A percentile compares a stretch with the other conserved stretches of the same genome.
phyloP scores from a whole-genome alignment of 495 filamentous ascomycete genomes.

The Neurospora hispaniola region DNA sequence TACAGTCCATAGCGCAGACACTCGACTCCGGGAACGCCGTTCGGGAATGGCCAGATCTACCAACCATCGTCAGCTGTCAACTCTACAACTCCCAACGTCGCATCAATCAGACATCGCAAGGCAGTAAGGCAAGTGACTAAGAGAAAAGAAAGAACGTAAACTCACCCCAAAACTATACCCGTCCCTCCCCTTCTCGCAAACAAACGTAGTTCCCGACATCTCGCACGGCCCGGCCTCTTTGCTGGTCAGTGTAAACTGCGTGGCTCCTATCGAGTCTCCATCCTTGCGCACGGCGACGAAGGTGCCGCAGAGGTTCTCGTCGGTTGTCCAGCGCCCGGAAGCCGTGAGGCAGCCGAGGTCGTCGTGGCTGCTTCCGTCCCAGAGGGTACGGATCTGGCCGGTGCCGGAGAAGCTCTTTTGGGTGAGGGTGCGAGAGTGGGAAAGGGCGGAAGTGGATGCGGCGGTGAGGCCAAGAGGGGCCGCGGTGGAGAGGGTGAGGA shows the following conservation, averaged over 20 bases:
- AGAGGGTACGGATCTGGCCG: constrained; percentile 14
- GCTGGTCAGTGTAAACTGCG: constrained; percentile 3
- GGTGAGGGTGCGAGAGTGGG: background rate
- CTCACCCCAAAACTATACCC: constrained; percentile 13
- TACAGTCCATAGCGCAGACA: constrained; percentile 13
- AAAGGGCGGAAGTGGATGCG: background rate
- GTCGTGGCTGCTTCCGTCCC: constrained; percentile 9
- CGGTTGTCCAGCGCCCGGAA: constrained; percentile 11
- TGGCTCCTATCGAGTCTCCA: background rate
- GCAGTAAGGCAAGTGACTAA: background rate
- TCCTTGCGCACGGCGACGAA: constrained; percentile 6
- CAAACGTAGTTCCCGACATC: constrained; percentile 6
- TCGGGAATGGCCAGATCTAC: constrained; percentile 16
- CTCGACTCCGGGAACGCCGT: constrained; percentile 9
- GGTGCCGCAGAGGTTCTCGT: constrained; percentile 11
- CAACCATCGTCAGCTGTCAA: background rate
- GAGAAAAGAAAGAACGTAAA: background rate
- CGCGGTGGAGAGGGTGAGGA: background rate
- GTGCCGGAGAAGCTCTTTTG: constrained; percentile 5
- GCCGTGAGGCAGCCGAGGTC: constrained; percentile 20
- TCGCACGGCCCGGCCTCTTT: constrained; percentile 5
- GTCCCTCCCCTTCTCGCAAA: constrained; percentile 3
- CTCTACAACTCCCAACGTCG: background rate
- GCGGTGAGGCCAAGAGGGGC: background rate
- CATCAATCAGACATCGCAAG: background rate